A percentile compares a stretch with the other conserved stretches of the same genome.
phyloP scores from a whole-genome alignment of 2,329 filamentous ascomycete species.

The Aspergillus melleus region DNA sequence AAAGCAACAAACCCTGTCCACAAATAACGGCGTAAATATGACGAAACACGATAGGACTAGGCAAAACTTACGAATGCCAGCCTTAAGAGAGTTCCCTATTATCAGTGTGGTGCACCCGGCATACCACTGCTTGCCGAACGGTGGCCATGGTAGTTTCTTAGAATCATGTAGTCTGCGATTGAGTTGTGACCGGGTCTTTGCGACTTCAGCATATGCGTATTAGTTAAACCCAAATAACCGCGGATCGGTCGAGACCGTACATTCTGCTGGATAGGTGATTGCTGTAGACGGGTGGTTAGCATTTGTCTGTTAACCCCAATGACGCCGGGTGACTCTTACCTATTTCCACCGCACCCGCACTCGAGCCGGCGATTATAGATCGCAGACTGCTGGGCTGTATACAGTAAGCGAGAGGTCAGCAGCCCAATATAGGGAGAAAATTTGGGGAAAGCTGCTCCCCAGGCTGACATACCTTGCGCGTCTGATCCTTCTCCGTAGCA shows the following conservation, averaged over 20 bases:
- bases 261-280: conserved; percentile 93
- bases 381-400: conserved; percentile 73
- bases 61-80: conserved; percentile 74
- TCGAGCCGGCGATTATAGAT: conserved; percentile 87
- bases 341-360: conserved; percentile 94
- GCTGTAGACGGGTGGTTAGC: conserved; percentile 49
- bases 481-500: conserved; percentile 36
- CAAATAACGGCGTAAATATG: neutral
- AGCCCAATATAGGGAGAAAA: conserved; percentile 33
- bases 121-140: conserved; percentile 94
- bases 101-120: conserved; percentile 96
- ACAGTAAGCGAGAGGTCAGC: conserved; percentile 13
- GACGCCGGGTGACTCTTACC: conserved; percentile 49
- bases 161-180: conserved; percentile 79
- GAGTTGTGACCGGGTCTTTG: conserved; percentile 91
- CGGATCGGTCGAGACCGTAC: conserved; percentile 50
- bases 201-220: conserved; percentile 56
- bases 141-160: conserved; percentile 90
- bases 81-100: conserved; percentile 94
- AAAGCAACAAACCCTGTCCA: conserved; percentile 82
- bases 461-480: conserved; percentile 34
- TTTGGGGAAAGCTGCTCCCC: neutral
- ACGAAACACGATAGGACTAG: neutral
- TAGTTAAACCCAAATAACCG: conserved; percentile 4
- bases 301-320: neutral